Conservation (phyloP, 331 rosid species). For the Malus hybrid region DNA sequence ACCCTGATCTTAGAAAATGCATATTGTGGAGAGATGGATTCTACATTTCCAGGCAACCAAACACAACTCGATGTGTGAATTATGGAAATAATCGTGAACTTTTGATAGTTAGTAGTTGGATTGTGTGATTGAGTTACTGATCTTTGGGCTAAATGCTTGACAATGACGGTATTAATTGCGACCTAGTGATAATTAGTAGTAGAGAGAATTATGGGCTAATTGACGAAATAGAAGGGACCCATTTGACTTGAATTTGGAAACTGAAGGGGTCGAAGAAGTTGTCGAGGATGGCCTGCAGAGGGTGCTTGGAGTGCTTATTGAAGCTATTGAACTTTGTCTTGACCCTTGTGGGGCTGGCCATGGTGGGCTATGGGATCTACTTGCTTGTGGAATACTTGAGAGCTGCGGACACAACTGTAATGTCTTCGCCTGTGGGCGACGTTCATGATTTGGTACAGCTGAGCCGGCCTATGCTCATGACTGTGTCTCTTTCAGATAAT, state of each 20-base stretch:
- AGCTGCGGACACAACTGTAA: slow-evolving; percentile 21
- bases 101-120: background rate
- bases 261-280: slow-evolving; percentile 21
- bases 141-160: slow-evolving; percentile 21
- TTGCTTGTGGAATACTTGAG: slow-evolving; percentile 51
- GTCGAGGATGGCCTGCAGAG: slow-evolving; percentile 79
- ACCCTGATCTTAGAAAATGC: background rate
- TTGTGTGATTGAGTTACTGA: slow-evolving; percentile 12
- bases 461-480: slow-evolving; percentile 76
- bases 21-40: background rate
- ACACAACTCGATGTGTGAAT: background rate
- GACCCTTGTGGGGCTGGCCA: slow-evolving; percentile 71
- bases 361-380: slow-evolving; percentile 89
- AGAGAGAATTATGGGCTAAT: slow-evolving; percentile 3
- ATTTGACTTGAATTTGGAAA: slow-evolving; percentile 20
- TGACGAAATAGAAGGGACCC: slow-evolving; percentile 17
- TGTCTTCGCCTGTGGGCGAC: slow-evolving; percentile 26
- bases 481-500: slow-evolving; percentile 43
- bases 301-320: slow-evolving; percentile 81
- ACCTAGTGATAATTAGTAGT: background rate
- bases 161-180: no score
- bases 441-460: slow-evolving; percentile 46
- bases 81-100: background rate
- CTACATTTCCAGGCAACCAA: background rate
- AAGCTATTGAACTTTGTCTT: slow-evolving; percentile 78